A percentile compares a stretch with the other conserved stretches of the same genome.
Conservation (phyloP, 2,329 filamentous ascomycete genomes). For the Fusarium sp. region DNA sequence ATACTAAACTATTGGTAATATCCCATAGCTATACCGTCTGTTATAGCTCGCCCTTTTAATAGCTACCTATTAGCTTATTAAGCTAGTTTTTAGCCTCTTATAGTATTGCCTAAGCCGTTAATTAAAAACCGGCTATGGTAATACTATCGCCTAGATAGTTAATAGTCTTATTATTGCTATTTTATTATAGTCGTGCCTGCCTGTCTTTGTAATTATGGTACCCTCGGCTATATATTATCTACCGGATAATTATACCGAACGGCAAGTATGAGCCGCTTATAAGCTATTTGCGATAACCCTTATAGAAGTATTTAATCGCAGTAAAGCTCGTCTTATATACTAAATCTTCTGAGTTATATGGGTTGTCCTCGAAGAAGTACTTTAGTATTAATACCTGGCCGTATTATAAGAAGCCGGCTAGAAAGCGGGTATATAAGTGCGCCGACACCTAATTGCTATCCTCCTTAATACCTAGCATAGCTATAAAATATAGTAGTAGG, state of each 20-base stretch:
- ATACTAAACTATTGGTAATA: no score
- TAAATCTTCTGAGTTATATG: background rate
- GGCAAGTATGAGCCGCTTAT: background rate
- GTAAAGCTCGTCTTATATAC: background rate
- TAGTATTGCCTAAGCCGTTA: background rate
- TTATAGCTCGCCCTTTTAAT: background rate
- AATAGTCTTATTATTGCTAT: background rate
- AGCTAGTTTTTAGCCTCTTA: background rate
- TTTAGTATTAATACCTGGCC: background rate
- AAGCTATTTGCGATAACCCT: background rate
- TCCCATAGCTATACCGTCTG: background rate
- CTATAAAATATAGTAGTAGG: background rate
- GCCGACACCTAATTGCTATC: background rate
- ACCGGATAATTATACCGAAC: background rate
- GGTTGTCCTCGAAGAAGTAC: constrained; percentile 1
- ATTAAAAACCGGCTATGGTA: background rate
- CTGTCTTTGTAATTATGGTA: background rate
- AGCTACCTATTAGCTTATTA: background rate
- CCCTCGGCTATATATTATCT: background rate
- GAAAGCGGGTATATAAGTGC: background rate
- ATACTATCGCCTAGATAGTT: background rate
- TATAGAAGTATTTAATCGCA: background rate
- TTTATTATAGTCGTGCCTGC: background rate
- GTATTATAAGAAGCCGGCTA: background rate
- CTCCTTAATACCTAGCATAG: background rate